Percentiles rank a stretch among this genome's conserved stretches.
Evolutionary conservation across 768 basidiomycete genomes (phyloP).

Genomic region (Boletus rubroflammeus): DNA sequence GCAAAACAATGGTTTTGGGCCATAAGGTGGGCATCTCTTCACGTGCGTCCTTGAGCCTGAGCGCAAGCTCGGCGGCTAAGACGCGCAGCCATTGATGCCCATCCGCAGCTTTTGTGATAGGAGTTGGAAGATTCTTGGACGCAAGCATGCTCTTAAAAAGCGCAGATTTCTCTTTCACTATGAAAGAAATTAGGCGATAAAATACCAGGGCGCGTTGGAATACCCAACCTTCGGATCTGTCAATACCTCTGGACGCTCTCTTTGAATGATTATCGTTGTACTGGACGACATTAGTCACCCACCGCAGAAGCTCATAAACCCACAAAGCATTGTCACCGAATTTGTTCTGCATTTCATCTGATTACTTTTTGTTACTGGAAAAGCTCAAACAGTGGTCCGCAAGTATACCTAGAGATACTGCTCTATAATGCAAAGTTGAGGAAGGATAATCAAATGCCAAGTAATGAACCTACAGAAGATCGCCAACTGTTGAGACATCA

Average conservation of each 20-base stretch:
- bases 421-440: slow-evolving; percentile 33
- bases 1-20: slow-evolving; percentile 89
- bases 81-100: slow-evolving; percentile 91
- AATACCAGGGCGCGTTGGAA: neutral
- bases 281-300: slow-evolving; percentile 15
- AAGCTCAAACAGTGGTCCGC: neutral
- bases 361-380: slow-evolving; percentile 2
- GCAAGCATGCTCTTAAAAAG: slow-evolving; percentile 92
- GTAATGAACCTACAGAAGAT: slow-evolving; percentile 66
- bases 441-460: neutral
- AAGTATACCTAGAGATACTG: slow-evolving; percentile 52
- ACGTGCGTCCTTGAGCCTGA: slow-evolving; percentile 81
- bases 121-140: slow-evolving; percentile 87
- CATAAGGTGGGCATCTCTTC: slow-evolving; percentile 69
- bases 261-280: neutral
- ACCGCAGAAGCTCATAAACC: slow-evolving; percentile 92
- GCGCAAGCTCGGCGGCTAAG: slow-evolving; percentile 83
- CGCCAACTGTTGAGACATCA: slow-evolving; percentile 84
- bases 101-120: slow-evolving; percentile 68
- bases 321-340: slow-evolving; percentile 84
- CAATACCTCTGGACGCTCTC: slow-evolving; percentile 61
- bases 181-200: neutral
- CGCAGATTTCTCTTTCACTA: slow-evolving; percentile 82
- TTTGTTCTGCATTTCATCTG: slow-evolving; percentile 75
- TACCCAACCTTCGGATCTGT: slow-evolving; percentile 74